Percentiles rank a stretch among this genome's conserved stretches.
Conservation (phyloP, 2,329 filamentous ascomycete species). For the Didymella sp. region DNA sequence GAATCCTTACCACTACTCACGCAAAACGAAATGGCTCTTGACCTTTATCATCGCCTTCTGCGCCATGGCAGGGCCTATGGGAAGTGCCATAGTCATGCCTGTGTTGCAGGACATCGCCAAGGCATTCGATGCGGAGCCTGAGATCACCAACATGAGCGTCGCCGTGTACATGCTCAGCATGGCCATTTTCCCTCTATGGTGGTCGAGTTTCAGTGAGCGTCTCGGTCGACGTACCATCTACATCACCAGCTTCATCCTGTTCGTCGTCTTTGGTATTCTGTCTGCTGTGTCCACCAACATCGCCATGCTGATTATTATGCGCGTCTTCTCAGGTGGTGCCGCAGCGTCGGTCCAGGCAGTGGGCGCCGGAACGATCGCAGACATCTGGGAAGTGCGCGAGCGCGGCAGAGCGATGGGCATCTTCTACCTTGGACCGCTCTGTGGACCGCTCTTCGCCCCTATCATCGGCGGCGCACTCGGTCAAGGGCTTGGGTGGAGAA, state of each 20-base stretch:
- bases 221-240: conserved; percentile 48
- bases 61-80: conserved; percentile 79
- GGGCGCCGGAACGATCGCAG: conserved; percentile 49
- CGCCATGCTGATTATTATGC: conserved; percentile 48
- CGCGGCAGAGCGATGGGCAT: conserved; percentile 49
- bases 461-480: conserved; percentile 50
- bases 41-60: conserved; percentile 79
- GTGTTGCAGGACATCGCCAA: conserved; percentile 45
- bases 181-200: conserved; percentile 53
- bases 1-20: conserved; percentile 74
- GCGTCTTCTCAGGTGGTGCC: conserved; percentile 47
- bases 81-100: conserved; percentile 80
- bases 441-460: conserved; percentile 48
- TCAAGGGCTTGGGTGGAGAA: conserved; percentile 46
- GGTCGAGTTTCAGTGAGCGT: conserved; percentile 49
- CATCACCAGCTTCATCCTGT: conserved; percentile 45
- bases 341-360: conserved; percentile 50
- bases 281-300: conserved; percentile 47
- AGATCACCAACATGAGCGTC: conserved; percentile 50
- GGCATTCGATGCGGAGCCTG: conserved; percentile 41
- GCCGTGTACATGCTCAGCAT: conserved; percentile 53
- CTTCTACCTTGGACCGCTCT: conserved; percentile 51
- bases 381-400: conserved; percentile 50
- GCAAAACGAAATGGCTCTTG: conserved; percentile 82
- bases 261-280: conserved; percentile 43